phyloP scores from a whole-genome alignment of 2,329 filamentous ascomycete genomes.

The Neurospora sp. region DNA sequence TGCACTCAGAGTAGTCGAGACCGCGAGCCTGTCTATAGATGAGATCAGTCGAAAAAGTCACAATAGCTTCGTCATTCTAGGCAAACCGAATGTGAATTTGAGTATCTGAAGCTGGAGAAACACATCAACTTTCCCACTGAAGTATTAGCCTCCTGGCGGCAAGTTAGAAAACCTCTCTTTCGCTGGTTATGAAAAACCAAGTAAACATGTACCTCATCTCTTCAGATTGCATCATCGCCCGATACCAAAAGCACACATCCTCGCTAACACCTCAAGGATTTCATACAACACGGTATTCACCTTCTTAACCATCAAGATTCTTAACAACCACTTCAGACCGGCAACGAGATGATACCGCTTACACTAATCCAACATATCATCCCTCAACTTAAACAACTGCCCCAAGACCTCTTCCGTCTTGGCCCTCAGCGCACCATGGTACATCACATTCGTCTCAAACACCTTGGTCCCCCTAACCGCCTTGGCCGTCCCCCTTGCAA shows the following conservation, averaged over 20 bases:
- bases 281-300: not conserved
- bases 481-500: constrained; percentile 62
- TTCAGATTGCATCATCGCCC: not conserved
- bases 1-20: not conserved
- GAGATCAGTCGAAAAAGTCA: too few relatives aligned
- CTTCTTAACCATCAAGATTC: not conserved
- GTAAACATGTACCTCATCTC: not conserved
- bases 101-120: not conserved
- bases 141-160: not conserved
- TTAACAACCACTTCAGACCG: not conserved
- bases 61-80: not conserved
- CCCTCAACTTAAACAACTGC: constrained; percentile 66
- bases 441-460: constrained; percentile 77
- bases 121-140: not conserved
- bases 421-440: constrained; percentile 71
- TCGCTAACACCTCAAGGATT: not conserved
- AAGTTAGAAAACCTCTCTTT: not conserved
- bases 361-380: constrained; percentile 48
- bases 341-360: not conserved
- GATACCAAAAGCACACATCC: not conserved
- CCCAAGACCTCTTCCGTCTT: constrained; percentile 68
- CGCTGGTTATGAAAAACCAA: not conserved
- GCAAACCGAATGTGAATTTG: not conserved
- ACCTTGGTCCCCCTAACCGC: constrained; percentile 69
- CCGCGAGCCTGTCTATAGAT: not conserved